A percentile compares a stretch with the other conserved stretches of the same genome.
phyloP scores from a whole-genome alignment of 345 rosid species.

The Eucalyptus tenuipes region DNA sequence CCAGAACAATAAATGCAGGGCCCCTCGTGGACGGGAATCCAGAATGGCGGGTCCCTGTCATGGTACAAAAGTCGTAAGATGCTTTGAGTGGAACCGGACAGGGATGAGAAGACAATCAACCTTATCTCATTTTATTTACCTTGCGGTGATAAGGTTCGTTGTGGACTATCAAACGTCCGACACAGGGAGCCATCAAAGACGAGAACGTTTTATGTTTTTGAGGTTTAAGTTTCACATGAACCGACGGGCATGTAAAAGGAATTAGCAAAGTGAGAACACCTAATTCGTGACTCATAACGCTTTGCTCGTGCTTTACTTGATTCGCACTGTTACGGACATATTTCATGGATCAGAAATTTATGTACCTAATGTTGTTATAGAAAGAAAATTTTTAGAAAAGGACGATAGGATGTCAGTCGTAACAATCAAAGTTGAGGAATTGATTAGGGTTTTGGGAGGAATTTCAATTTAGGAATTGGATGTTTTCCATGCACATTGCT shows the following conservation, averaged over 20 bases:
- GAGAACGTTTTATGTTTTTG: neutral
- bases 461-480: neutral
- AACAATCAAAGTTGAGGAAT: neutral
- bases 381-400: neutral
- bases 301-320: neutral
- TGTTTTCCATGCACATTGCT: too few relatives aligned
- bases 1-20: neutral
- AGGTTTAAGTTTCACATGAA: neutral
- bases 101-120: neutral
- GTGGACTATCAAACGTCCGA: neutral
- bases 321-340: neutral
- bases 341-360: neutral
- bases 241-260: neutral
- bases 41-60: neutral
- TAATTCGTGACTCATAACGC: neutral
- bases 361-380: neutral
- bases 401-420: neutral
- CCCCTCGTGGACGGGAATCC: neutral
- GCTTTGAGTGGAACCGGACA: neutral
- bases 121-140: neutral
- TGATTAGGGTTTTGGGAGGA: neutral
- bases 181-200: neutral
- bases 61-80: neutral
- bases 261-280: neutral
- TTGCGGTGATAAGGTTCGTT: neutral